Evolutionary conservation across 139 green algal species (phyloP), one percentile per base, ranked within the genome.

Genomic region (Nannochloris sp.): DNA sequence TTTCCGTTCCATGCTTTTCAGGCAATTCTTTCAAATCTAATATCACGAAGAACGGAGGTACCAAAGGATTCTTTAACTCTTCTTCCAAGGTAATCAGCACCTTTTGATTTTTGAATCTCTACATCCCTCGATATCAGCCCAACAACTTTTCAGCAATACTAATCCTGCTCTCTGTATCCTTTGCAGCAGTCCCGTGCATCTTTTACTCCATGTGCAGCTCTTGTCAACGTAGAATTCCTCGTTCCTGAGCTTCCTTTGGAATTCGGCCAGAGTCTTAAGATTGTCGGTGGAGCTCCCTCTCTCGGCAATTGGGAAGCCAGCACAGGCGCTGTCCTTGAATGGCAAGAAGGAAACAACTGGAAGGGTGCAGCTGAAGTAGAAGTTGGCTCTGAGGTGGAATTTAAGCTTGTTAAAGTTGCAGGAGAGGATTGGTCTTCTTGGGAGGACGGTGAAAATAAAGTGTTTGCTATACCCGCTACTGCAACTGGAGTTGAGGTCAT

Each of bases 221-320:
- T 51, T 51, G 42, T 27, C 42, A 51, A n/a, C n/a, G n/a, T n/a
- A n/a, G n/a, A n/a, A n/a, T n/a, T 51, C 42, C 42, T 51, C 19
- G 42, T 51, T 19, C 42, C 42, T 19, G 19, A 19, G 42, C 19
- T 19, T 51, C 42, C 42, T 51, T 19, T 51, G 19, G 42, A 51
- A 51, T 67, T 67, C 33, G 60, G 60, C 19, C 60, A 67, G 35
- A 31, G n/a, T 31, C 35, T 67, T 27, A 67, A 67, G 35, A 38
- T 67, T 23, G 60, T 67, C 35, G 60, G 60, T 31, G 42, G 31
- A 10, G 35, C 56, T 32, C 60, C 60, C 37, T 45, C 33, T 31
- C 60, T 67, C 45, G 60, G 60, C 38, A 46, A 45, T 1, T 67
- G 60, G 60, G 33, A 67, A 30, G 60, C 46, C 35, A 34, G 23